phyloP scores from a whole-genome alignment of 768 basidiomycete species.

The Tricholoma sp. region DNA sequence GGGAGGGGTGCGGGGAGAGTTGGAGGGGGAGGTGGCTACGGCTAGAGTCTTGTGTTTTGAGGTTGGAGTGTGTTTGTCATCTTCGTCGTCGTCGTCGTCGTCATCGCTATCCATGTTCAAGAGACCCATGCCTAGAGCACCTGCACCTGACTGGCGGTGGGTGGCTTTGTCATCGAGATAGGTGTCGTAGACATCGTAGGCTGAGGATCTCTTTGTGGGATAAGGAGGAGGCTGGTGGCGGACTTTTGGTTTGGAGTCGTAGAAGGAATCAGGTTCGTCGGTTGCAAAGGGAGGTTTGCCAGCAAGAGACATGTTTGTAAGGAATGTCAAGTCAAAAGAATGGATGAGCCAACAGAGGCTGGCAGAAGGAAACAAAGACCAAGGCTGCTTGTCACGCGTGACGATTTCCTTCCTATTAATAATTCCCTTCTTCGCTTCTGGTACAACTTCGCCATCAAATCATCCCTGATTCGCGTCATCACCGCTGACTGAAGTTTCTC shows the following conservation, averaged over 20 bases:
- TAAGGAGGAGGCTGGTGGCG: slow-evolving; percentile 43
- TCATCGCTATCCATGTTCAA: slow-evolving; percentile 43
- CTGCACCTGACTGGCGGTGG: slow-evolving; percentile 49
- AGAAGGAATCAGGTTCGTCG: slow-evolving; percentile 60
- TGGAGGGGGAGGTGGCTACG: slow-evolving; percentile 5
- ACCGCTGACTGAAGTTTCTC: too few species aligned
- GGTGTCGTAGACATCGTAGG: slow-evolving; percentile 66
- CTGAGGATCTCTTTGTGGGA: slow-evolving; percentile 54
- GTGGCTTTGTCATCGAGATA: slow-evolving; percentile 38
- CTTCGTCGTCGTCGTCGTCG: slow-evolving; percentile 34
- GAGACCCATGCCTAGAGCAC: slow-evolving; percentile 45
- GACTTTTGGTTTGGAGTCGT: slow-evolving; percentile 41
- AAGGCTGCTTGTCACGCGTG: too few species aligned
- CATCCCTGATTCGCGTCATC: too few species aligned
- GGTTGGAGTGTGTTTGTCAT: slow-evolving; percentile 10
- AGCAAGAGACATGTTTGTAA: slow-evolving; percentile 37
- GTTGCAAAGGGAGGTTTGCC: slow-evolving; percentile 65
- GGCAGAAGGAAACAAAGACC: too few species aligned
- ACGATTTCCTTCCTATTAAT: too few species aligned
- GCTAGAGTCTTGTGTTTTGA: slow-evolving; percentile 33
- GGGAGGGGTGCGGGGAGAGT: slow-evolving; percentile 29
- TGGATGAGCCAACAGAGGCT: too few species aligned
- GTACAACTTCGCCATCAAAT: too few species aligned
- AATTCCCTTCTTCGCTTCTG: too few species aligned
- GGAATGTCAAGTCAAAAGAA: slow-evolving; percentile 14